Evolutionary conservation across 768 basidiomycete species (phyloP), one percentile per base, ranked within the genome.

Genomic region (Phylloporus rhodoxanthus): DNA sequence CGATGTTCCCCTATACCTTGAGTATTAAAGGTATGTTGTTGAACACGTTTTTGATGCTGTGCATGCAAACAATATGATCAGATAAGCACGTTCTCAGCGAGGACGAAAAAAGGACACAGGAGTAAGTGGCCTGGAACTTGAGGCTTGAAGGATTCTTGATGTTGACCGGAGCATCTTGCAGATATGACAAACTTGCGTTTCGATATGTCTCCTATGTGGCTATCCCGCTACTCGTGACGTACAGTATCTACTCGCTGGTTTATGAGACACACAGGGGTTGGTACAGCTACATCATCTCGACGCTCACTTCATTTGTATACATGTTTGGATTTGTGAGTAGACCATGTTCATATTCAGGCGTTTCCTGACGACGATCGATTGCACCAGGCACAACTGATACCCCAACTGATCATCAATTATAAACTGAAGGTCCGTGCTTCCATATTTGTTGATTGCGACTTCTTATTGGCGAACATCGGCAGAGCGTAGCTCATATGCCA

Each of bases 401-500:
- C 87, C 30, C 87, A 91, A 66, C 70, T 92, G 50, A 95, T 97
- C 62, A 94, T 97, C 75, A 96, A 96, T 72, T 96, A 94, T 72
- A 95, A 95, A 69, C 78, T 98, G 52, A 93, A 93, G 86, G 85
- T 86, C 57, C 53, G 70, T 62, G 48, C 57, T 47, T 19, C 58
- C 43, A 50, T 51, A 45, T 52, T 51, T 36, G n/a, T 51, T 20
- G 19, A 23, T 30, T 43, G 45, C 49, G 17, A 15, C 20, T 30
- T 28, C 48, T 52, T 34, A 57, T 55, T 41, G 23, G 40, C 19
- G 25, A 17, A 47, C 29, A 34, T 40, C 13, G 47, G 23, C 71
- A 93, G 87, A 91, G 87, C 66, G 93, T 96, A 30, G 87, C 95
- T 39, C 95, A 98, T 66, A 92, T 98, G 86, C 94, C 94, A 17